phyloP scores from a whole-genome alignment of 768 basidiomycete species.

The Auricularia sp. region DNA sequence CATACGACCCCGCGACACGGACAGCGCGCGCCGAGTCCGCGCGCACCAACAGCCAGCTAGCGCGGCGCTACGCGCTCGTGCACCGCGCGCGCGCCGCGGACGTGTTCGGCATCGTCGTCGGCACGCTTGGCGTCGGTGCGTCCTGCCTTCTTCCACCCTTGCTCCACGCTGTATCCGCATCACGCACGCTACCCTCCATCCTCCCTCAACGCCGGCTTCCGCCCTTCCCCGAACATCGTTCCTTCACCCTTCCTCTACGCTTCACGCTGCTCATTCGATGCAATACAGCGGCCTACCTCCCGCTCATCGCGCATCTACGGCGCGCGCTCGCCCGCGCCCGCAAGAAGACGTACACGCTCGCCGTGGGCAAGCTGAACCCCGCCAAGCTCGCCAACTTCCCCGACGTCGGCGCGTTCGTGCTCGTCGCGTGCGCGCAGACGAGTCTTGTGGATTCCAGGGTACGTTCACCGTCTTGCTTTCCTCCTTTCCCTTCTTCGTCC shows the following conservation, averaged over 20 bases:
- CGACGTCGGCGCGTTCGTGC: constrained; percentile 91
- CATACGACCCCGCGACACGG: constrained; percentile 55
- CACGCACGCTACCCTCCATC: too few species aligned
- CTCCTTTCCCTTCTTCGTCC: too few species aligned
- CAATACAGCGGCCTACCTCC: constrained; percentile 65
- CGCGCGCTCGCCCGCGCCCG: constrained; percentile 48
- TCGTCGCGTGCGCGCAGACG: constrained; percentile 93
- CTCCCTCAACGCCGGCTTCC: too few species aligned
- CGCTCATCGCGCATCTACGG: constrained; percentile 74
- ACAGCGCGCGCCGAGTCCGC: constrained; percentile 47
- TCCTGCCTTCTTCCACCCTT: neutral
- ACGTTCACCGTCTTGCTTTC: neutral
- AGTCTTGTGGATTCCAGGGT: constrained; percentile 47
- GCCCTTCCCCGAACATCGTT: too few species aligned
- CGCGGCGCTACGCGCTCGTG: constrained; percentile 79
- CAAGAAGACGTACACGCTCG: constrained; percentile 92
- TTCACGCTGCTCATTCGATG: too few species aligned
- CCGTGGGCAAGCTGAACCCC: constrained; percentile 90
- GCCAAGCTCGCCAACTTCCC: constrained; percentile 92
- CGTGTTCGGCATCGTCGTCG: constrained; percentile 90
- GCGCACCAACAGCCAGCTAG: constrained; percentile 71
- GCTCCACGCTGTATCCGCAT: too few species aligned
- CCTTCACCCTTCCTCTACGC: too few species aligned
- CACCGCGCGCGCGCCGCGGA: constrained; percentile 88
- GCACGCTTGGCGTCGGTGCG: constrained; percentile 82